These are phyloP conservation scores for Pleurotus giganteus DNA, from an alignment of 768 basidiomycete genomes.

Conservation along the genomic window DNA sequence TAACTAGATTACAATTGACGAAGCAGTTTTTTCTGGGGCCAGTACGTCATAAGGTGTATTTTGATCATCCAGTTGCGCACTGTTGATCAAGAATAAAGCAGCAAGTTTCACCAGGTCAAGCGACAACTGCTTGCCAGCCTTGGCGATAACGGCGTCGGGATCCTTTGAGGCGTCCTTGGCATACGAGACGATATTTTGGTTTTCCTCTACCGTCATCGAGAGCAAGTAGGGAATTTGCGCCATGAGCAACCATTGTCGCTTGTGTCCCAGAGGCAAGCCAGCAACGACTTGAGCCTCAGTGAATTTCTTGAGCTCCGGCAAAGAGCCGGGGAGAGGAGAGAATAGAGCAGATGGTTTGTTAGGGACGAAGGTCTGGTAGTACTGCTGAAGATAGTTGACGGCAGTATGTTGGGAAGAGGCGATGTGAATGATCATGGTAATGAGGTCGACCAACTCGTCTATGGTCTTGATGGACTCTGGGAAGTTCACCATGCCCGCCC, in stretches of 20 bases:
- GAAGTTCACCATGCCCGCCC: slow-evolving; percentile 23
- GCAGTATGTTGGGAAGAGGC: slow-evolving; percentile 31
- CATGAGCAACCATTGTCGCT: slow-evolving; percentile 25
- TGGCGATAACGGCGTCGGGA: slow-evolving; percentile 11
- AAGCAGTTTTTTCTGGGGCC: slow-evolving; percentile 23
- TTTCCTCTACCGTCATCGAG: slow-evolving; percentile 23
- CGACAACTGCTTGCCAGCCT: slow-evolving; percentile 23
- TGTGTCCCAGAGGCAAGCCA: slow-evolving; percentile 22
- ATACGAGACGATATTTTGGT: slow-evolving; percentile 23
- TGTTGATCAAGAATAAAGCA: slow-evolving; percentile 14
- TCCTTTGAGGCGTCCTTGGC: slow-evolving; percentile 15
- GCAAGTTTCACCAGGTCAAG: slow-evolving; percentile 18
- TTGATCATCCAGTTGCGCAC: slow-evolving; percentile 26
- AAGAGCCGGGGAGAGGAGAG: slow-evolving; percentile 19
- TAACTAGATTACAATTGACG: slow-evolving; percentile 24
- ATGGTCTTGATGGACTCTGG: slow-evolving; percentile 22
- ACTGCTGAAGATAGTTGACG: slow-evolving; percentile 32
- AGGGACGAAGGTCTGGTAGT: slow-evolving; percentile 29
- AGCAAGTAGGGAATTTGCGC: slow-evolving; percentile 28
- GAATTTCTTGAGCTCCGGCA: slow-evolving; percentile 18
- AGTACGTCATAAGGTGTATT: slow-evolving; percentile 25
- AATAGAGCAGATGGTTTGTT: slow-evolving; percentile 28
- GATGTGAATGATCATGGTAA: slow-evolving; percentile 31
- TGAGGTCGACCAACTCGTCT: slow-evolving; percentile 24
- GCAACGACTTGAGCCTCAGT: slow-evolving; percentile 18